phyloP scores from a whole-genome alignment of 2,329 filamentous ascomycete genomes.

The Talaromyces sp. region DNA sequence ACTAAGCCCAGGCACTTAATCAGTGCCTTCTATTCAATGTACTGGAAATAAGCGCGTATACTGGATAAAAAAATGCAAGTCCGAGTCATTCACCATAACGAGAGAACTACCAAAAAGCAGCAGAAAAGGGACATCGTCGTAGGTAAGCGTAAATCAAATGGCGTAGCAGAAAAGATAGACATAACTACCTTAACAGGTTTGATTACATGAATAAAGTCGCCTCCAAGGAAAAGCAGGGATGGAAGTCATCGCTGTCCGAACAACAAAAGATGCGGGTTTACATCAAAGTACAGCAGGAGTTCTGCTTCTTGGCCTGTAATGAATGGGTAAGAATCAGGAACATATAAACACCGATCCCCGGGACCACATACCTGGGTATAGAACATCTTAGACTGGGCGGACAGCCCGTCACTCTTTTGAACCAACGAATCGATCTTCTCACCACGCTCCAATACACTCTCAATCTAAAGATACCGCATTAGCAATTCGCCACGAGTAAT shows the following conservation, averaged over 20 bases:
- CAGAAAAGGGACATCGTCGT: neutral
- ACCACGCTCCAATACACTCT: conserved; percentile 70
- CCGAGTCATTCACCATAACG: conserved; percentile 1
- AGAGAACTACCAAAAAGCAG: neutral
- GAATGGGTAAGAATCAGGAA: conserved; percentile 1
- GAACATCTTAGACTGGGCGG: conserved; percentile 95
- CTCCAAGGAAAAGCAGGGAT: conserved; percentile 6
- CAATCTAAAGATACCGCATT: conserved; percentile 33
- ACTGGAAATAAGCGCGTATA: conserved; percentile 1
- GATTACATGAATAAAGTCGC: conserved; percentile 20
- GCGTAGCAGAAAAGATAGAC: neutral
- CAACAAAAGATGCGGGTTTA: conserved; percentile 34
- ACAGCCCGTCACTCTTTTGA: conserved; percentile 87
- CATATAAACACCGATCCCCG: neutral
- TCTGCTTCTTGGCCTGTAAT: conserved; percentile 77
- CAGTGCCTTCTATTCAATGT: too few species aligned
- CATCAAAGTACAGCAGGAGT: conserved; percentile 74
- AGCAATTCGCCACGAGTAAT: conserved; percentile 39
- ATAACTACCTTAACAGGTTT: conserved; percentile 12
- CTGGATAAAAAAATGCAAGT: conserved; percentile 3
- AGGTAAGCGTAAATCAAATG: conserved; percentile 10
- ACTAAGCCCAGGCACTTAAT: too few species aligned
- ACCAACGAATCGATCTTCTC: conserved; percentile 97
- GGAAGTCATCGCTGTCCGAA: neutral
- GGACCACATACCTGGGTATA: conserved; percentile 66